Evolutionary conservation across 371 early-diverging fungal species (phyloP), one percentile per base, ranked within the genome.

Genomic region (Mortierella sp.): DNA sequence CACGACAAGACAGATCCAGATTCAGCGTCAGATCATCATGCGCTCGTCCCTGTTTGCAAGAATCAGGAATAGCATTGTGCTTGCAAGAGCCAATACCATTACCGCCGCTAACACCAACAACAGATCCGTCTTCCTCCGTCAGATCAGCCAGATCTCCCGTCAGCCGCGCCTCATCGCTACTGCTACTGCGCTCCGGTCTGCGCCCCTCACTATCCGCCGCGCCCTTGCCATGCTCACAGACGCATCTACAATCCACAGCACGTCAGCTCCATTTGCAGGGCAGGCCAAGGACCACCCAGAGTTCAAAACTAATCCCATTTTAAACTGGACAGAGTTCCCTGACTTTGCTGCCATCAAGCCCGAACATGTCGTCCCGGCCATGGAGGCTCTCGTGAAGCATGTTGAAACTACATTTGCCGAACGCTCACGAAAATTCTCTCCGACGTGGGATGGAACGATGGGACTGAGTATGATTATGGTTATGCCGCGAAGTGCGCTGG

Each of bases 371-470:
- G 79, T 89, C 9, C 87, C 87, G 9, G 81, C 82, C 9, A 81
- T 87, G 55, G 68, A 84, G 46, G 78, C 81, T 30, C 50, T 87
- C 17, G 70, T 86, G 41, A 66, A 70, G 24, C 70, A 80, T 28
- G 70, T 86, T 2, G 81, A 82, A 49, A 70, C 73, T 12, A 72
- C 81, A 32, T 90, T 90, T 59, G 42, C 67, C 30, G 68, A 81
- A 31, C 69, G 87, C 11, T 87, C 87, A 39, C 78, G 78, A 24
- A 59, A 72, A 7, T 85, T 90, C 56, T 70, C 79, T n/a, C 88
- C 90, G 2, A 87, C 86, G 0, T 90, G 84, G 83, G 88, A 86
- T 34, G 87, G 88, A 19, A 84, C 88, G 1, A 84, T 89, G 76
- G 87, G 87, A 19, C 64, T 79, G 69, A 80, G 87, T 84, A 81